Conservation (phyloP, 2,329 filamentous ascomycete genomes). For the Graphilbum sp. region DNA sequence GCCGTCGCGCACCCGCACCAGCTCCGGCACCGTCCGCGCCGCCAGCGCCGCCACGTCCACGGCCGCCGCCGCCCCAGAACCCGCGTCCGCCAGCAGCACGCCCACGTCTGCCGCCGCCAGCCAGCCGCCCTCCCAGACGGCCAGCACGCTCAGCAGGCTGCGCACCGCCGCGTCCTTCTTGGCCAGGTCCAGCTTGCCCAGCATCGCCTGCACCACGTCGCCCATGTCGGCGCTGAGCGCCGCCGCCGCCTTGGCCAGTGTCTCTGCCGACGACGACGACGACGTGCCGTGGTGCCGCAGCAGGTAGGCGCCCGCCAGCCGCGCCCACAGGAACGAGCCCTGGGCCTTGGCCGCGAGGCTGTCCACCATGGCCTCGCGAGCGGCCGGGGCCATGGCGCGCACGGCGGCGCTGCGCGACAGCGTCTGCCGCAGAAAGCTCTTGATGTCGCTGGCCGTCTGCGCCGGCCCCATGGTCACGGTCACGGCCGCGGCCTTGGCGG, state of each 20-base stretch:
- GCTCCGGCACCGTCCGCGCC: conserved; percentile 11
- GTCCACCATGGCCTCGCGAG: conserved; percentile 13
- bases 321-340: conserved; percentile 22
- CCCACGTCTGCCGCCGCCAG: too few species aligned
- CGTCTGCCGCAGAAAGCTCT: conserved; percentile 14
- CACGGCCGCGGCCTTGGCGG: conserved; percentile 14
- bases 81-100: too few species aligned
- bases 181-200: too few species aligned
- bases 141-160: too few species aligned
- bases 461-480: conserved; percentile 17
- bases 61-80: conserved; percentile 6
- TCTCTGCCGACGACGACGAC: conserved; percentile 3
- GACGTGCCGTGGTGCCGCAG: conserved; percentile 9
- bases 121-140: too few species aligned
- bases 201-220: too few species aligned
- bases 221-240: conserved; percentile 12
- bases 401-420: conserved; percentile 10
- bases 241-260: conserved; percentile 12
- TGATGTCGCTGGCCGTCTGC: conserved; percentile 18
- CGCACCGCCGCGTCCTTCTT: too few species aligned
- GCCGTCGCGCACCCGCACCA: conserved; percentile 19
- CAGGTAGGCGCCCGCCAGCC: conserved; percentile 16
- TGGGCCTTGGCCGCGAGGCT: conserved; percentile 17
- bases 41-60: conserved; percentile 11
- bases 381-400: conserved; percentile 8